phyloP scores from a whole-genome alignment of 129 eudicot genomes.

The Flaveria ramosissima region DNA sequence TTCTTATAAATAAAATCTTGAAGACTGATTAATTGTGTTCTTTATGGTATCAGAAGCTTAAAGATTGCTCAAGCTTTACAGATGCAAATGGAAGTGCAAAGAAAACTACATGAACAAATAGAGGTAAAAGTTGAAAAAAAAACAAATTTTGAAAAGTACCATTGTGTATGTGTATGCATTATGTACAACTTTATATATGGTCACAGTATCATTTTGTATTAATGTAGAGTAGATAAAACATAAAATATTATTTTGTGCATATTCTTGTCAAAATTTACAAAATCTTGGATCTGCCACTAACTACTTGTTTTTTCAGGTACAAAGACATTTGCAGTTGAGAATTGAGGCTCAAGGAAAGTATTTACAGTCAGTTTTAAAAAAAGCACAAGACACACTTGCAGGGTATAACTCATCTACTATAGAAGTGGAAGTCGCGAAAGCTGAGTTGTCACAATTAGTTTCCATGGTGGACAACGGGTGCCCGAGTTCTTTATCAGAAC shows the following conservation, averaged over 20 bases:
- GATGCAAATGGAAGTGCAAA: constrained; percentile 93
- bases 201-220: not conserved
- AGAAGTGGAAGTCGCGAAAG: constrained; percentile 73
- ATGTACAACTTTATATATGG: constrained; percentile 9
- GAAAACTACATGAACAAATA: constrained; percentile 86
- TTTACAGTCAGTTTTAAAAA: constrained; percentile 72
- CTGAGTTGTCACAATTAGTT: constrained; percentile 73
- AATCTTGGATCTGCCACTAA: not conserved
- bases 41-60: constrained; percentile 55
- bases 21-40: constrained; percentile 20
- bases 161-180: constrained; percentile 21
- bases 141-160: not conserved
- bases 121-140: constrained; percentile 53
- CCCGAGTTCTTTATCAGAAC: constrained; percentile 58
- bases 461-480: constrained; percentile 74
- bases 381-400: constrained; percentile 87
- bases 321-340: constrained; percentile 84
- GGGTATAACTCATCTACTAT: constrained; percentile 57
- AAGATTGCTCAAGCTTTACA: constrained; percentile 74
- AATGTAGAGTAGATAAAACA: not conserved
- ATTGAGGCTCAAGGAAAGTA: constrained; percentile 98
- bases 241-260: not conserved
- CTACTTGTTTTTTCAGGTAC: constrained; percentile 53
- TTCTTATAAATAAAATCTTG: not conserved
- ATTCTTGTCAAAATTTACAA: not conserved